Percentiles rank a stretch among this genome's conserved stretches.
Evolutionary conservation across 179 eudicot species (phyloP).

Genomic region (Beta macrorhiza): DNA sequence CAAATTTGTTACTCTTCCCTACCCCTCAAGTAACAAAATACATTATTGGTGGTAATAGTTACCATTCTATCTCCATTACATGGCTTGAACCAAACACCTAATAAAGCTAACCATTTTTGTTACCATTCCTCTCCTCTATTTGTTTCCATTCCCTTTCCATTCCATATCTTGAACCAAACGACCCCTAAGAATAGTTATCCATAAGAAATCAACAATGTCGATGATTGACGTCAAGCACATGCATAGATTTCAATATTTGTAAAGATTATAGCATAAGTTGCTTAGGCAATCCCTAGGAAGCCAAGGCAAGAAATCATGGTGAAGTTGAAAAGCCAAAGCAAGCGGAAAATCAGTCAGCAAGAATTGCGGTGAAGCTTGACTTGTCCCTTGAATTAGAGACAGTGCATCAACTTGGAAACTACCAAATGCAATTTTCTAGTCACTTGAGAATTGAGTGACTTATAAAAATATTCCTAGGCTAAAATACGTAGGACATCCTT

Average conservation of each 20-base stretch:
- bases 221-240: constrained; percentile 4
- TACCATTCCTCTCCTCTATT: too few relatives aligned
- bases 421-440: background rate
- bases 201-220: background rate
- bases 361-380: constrained; percentile 15
- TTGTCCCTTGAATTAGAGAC: constrained; percentile 16
- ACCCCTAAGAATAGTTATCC: background rate
- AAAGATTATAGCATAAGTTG: background rate
- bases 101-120: too few relatives aligned
- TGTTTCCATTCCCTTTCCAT: too few relatives aligned
- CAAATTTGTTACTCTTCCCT: too few relatives aligned
- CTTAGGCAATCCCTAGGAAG: constrained; percentile 12
- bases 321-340: constrained; percentile 1
- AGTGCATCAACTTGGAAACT: constrained; percentile 20
- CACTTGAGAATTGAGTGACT: background rate
- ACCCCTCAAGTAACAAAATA: too few relatives aligned
- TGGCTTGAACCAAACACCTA: too few relatives aligned
- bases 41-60: too few relatives aligned
- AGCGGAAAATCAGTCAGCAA: constrained; percentile 15
- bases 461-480: constrained; percentile 1
- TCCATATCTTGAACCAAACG: too few relatives aligned
- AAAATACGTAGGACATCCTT: constrained; percentile 6
- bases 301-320: background rate
- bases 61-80: too few relatives aligned
- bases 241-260: background rate